Conservation (phyloP, 306 rosid species). For the Prunus padus region DNA sequence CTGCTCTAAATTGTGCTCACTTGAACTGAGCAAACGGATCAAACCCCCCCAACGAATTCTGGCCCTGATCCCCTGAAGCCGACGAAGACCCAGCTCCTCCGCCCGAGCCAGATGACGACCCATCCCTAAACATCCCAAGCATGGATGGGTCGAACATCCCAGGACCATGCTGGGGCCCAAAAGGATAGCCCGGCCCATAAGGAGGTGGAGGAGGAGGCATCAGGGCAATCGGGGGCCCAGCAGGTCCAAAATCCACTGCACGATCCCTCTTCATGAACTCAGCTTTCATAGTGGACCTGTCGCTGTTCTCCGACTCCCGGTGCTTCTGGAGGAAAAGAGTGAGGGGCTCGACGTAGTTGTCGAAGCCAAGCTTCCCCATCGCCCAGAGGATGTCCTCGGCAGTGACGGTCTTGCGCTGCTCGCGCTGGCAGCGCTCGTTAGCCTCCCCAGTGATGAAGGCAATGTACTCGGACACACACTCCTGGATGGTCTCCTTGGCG, state of each 20-base stretch:
- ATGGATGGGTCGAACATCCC: conserved; percentile 26
- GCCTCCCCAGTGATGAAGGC: conserved; percentile 77
- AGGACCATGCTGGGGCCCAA: conserved; percentile 13
- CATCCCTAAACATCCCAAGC: conserved; percentile 25
- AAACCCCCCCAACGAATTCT: conserved; percentile 2
- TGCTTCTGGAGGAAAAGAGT: conserved; percentile 45
- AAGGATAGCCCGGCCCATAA: conserved; percentile 26
- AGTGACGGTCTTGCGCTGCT: conserved; percentile 48
- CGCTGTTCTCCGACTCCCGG: conserved; percentile 49
- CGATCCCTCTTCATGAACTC: conserved; percentile 24
- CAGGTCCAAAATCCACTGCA: neutral
- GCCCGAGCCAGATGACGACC: conserved; percentile 1
- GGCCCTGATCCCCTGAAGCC: neutral
- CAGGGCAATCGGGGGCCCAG: neutral
- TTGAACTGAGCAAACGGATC: conserved; percentile 27
- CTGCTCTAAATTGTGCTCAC: neutral
- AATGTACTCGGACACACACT: conserved; percentile 72
- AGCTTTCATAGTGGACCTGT: conserved; percentile 3
- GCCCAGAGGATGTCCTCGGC: conserved; percentile 54
- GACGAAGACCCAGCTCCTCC: conserved; percentile 4
- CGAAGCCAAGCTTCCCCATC: conserved; percentile 49
- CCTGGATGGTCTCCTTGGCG: conserved; percentile 70
- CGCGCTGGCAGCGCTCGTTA: conserved; percentile 57
- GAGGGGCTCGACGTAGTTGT: conserved; percentile 50
- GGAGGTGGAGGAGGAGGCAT: neutral